Evolutionary conservation across 768 basidiomycete species (phyloP), one percentile per base, ranked within the genome.

Genomic region (Trametopsis cervina): DNA sequence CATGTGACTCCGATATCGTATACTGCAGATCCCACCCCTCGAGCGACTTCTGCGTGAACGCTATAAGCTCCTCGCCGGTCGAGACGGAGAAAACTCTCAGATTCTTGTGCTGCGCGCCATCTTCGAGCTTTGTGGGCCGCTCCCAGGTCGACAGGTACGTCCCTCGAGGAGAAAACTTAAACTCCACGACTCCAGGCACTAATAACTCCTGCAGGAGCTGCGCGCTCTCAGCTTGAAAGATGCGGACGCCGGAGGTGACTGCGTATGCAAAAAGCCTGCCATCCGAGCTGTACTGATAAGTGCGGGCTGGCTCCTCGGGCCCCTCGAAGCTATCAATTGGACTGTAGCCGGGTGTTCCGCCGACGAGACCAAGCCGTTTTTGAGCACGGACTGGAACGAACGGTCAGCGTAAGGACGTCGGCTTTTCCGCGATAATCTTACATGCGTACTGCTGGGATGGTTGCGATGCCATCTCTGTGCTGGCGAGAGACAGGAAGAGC

Each of bases 61-160:
- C 71, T 52, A 84, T 78, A 54, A 95, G 78, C 68, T 97, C 91
- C 60, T 89, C 80, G 39, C 90, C 91, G 0, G 89, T 85, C 9
- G 81, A 84, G 12, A 77, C 83, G 54, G 85, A 85, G 74, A 93
- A 99, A 54, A 97, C 75, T 50, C 89, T 83, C 51, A 94, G 80
- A 64, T 99, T 99, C 72, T 89, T 94, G 75, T 95, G 89, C 66
- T 92, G 90, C 2, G 78, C 63, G 46, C 88, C 90, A 55, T 93
- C 93, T 63, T 92, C 94, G 42, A 88, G 77, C 69, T 96, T 96
- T 58, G 81, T 80, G 56, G 86, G 89, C 50, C 96, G 80, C 69
- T 97, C 94, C 90, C 94, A 98, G 40, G 90, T 94, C 45, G 91
- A 94, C 37, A 99, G 61, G 66, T 90, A 97, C 0, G 88, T 91